Base-by-base conservation (phyloP, 495 filamentous ascomycete species). In the Tirmania nivea region DNA sequence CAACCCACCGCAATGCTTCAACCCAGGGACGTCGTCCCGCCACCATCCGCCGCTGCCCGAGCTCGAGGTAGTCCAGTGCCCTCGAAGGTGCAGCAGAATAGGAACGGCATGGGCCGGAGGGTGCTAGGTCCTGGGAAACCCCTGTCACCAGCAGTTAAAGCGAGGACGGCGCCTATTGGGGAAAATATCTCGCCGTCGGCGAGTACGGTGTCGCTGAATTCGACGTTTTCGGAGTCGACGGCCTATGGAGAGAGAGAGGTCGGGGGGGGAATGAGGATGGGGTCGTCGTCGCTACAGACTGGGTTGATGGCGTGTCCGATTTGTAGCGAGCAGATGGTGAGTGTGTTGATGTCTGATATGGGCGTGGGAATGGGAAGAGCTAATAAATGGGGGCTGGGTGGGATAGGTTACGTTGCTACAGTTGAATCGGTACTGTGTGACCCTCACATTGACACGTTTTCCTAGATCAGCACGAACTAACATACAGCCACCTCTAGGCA, bases 301-400 rank as follows among this genome's bases (percentile, higher is more conserved):
- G 2, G 74, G 57, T 73, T 76, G 69, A 75, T 97, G 48, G 77
- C 84, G 25, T 97, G 90, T 66, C 90, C 90, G 47, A 96, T 97
- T 55, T 97, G 90, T 68, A 83, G 80, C 60, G 90, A 96, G 67
- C 86, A 94, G 67, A 97, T 97, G 90, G 86, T 68, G 50, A 39
- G 56, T 54, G 52, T 48, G 34, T 17, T 58, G 62, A 17, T 61
- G 51, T 37, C 31, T 9, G 55, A 49, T 34, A 54, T 65, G 14
- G 57, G 37, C 12, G 12, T 37, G 17, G 31, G 20, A 36, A 37
- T 20, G 51, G 1, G 51, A 31, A 16, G 54, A 8, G n/a, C 45
- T 7, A n/a, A 14, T 16, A 21, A 34, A 10, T 50, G 48, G 25
- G 16, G 19, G 11, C 42, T 19, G 34, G 19, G 25, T 10, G 8